Conservation (phyloP, 1,284 basidiomycete genomes). For the Sanguinoderma infundibulare region DNA sequence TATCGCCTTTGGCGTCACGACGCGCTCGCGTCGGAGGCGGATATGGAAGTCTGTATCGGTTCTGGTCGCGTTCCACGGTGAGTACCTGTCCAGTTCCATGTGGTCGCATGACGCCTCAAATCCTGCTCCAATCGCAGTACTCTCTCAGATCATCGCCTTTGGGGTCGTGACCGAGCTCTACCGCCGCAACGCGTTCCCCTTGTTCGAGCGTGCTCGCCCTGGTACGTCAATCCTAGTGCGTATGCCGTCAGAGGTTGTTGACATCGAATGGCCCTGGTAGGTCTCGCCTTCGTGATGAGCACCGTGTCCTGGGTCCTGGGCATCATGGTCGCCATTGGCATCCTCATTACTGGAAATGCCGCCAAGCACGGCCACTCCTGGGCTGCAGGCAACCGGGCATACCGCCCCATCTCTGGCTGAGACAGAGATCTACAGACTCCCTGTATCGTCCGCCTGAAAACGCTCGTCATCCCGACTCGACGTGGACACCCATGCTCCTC, state of each 20-base stretch:
- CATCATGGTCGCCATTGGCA: constrained; percentile 53
- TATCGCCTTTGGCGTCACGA: constrained; percentile 70
- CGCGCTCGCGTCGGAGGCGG: constrained; percentile 70
- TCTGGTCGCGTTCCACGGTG: constrained; percentile 64
- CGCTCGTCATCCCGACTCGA: background rate
- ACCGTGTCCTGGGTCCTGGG: constrained; percentile 64
- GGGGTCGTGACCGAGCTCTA: constrained; percentile 68
- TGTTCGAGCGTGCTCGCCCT: constrained; percentile 61
- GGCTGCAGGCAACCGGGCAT: constrained; percentile 78
- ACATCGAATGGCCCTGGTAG: constrained; percentile 41
- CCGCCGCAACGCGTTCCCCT: constrained; percentile 46
- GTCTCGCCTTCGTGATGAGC: constrained; percentile 61
- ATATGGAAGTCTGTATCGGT: constrained; percentile 76
- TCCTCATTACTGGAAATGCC: constrained; percentile 66
- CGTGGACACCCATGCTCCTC: background rate
- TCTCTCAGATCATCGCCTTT: constrained; percentile 67
- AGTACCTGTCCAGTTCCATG: constrained; percentile 17
- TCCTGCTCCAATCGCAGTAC: constrained; percentile 46
- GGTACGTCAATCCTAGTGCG: constrained; percentile 45
- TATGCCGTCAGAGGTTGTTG: background rate
- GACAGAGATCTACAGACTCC: too few relatives aligned
- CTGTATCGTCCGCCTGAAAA: background rate
- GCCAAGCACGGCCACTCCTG: constrained; percentile 70
- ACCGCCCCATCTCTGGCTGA: constrained; percentile 51
- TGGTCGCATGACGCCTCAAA: background rate